Base-by-base conservation (phyloP, 1,139 yeast genomes). In the Hyphopichia burtonii region DNA sequence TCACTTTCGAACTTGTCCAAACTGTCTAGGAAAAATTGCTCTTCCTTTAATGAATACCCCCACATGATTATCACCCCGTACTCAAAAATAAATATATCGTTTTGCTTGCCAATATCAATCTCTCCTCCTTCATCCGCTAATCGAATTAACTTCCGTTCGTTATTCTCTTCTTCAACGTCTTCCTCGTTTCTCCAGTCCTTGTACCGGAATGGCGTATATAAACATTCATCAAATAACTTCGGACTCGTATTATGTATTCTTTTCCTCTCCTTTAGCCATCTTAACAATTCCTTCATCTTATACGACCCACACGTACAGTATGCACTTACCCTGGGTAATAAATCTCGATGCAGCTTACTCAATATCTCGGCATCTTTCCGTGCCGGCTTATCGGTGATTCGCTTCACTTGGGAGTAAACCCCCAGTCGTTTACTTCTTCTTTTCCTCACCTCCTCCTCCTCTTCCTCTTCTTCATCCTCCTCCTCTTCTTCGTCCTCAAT, bases 111-210 rank as follows among this genome's bases (percentile, higher is more conserved):
- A 41, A 90, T 82, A 53, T 90, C 91, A 44, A 91, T 87, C 53
- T 90, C 96, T 25, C 97, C 96, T 44, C 98, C 98, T 61, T 89
- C 96, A 56, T 88, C 96, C 44, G 90, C 96, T 36, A 89, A 65
- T 48, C 95, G 65, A 19, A 86, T 86, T 22, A 83, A 69, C 47
- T 68, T 76, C 46, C 71, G 71, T 50, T 54, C 54, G 39, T 50
- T 53, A 8, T 16, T n/a, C 4, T 19, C 17, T 18, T 52, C 62
- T 23, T 57, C 66, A 8, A 53, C 58, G 15, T 32, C 43, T 8
- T 35, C 42, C 10, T 31, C 39, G 40, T 78, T 76, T 54, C 90
- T 68, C 90, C 93, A 83, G 55, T 84, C 91, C 48, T 86, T 85
- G 54, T 83, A 85, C n/a, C 74, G 71, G 59, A 90, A 93, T 0